Evolutionary conservation across 371 early-diverging fungal species (phyloP), one percentile per base, ranked within the genome.

Genomic region (Rhizopus delemar): DNA sequence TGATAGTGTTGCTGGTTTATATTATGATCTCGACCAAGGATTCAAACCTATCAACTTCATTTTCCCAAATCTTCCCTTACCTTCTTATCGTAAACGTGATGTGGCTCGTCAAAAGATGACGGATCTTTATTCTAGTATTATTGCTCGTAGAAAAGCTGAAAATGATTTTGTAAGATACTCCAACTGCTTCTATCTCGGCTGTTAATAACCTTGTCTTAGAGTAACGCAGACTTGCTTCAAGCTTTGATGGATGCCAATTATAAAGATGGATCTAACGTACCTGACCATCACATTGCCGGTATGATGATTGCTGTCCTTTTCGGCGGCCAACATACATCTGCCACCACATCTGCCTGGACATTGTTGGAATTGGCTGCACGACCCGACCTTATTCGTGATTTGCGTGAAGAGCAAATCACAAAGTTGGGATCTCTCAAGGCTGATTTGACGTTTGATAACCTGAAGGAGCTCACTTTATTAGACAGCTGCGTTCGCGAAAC

Each of bases 301-400:
- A 87, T 98, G 85, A 88, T 96, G 90, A 98, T 96, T 81, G 97
- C 97, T 22, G 71, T 93, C 46, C 81, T 97, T 35, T 92, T 98
- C 85, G 98, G 94, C 46, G 98, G 98, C 15, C 97, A 97, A 75
- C 98, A 98, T 77, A 97, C 98, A 4, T 85, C 86, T 22, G 92
- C 96, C 11, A 94, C 98, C 28, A 96, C 97, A 16, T 81, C 88
- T 12, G 87, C 95, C 36, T 98, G 98, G 98, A 86, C 93, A 12
- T 68, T 96, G 11, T 80, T 94, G 53, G 90, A 92, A 74, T 74
- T 98, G 53, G 96, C 98, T 28, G 75, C 83, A 46, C 80, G 87
- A 53, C 94, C 93, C 46, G 81, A 90, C 2, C 52, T 87, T 8
- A 58, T 83, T 16, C 69, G 71, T 60, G 81, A 83, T 13, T 69